A percentile compares a stretch with the other conserved stretches of the same genome.
Conservation (phyloP, 441 rosid species). For the Erodium moschatum region DNA sequence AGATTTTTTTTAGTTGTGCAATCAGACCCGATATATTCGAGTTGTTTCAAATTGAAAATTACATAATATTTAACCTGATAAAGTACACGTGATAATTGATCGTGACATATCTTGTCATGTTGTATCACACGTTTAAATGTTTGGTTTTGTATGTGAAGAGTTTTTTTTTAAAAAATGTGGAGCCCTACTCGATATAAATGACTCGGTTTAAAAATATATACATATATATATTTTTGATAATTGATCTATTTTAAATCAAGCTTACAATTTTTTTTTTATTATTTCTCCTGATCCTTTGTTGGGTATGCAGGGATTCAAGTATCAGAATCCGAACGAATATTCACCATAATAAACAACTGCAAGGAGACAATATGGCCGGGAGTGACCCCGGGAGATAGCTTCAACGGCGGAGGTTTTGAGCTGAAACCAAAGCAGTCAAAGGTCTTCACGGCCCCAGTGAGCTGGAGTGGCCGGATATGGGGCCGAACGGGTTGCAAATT, state of each 20-base stretch:
- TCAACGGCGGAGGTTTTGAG: conserved; percentile 57
- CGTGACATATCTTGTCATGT: too few relatives aligned
- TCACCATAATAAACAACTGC: conserved; percentile 67
- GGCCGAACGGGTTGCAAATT: conserved; percentile 74
- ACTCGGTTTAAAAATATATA: too few relatives aligned
- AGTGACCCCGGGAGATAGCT: conserved; percentile 52
- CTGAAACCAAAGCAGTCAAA: conserved; percentile 60
- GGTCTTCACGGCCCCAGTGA: conserved; percentile 54
- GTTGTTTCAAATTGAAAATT: too few relatives aligned
- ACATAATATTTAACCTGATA: too few relatives aligned
- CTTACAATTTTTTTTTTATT: background rate
- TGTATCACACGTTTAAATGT: too few relatives aligned
- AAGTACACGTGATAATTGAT: too few relatives aligned
- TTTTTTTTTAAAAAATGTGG: too few relatives aligned
- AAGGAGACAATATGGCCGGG: conserved; percentile 74
- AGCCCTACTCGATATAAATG: too few relatives aligned
- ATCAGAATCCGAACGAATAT: conserved; percentile 41
- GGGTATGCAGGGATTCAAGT: conserved; percentile 31
- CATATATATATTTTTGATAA: too few relatives aligned
- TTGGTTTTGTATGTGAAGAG: too few relatives aligned
- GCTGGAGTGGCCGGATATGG: conserved; percentile 89
- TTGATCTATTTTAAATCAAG: background rate
- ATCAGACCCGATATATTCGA: too few relatives aligned
- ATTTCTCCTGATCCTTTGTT: background rate
- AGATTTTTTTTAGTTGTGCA: too few relatives aligned